Percentiles rank a stretch among this genome's conserved stretches.
phyloP scores from a whole-genome alignment of 1,139 yeast genomes.

The Diutina mesorugosa region DNA sequence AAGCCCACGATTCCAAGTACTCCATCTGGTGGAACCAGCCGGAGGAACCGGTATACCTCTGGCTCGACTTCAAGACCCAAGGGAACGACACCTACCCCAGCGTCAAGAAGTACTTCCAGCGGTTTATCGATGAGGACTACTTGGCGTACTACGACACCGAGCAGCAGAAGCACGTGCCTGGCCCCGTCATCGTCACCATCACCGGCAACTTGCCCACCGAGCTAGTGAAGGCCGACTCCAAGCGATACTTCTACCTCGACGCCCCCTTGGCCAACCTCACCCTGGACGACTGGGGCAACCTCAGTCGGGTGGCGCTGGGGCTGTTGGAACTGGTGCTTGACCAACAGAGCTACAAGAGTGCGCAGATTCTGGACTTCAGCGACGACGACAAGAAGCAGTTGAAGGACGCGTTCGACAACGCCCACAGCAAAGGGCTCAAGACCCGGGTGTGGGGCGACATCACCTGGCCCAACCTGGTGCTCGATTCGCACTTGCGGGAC shows the following conservation, averaged over 20 bases:
- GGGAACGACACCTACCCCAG: slow-evolving; percentile 19
- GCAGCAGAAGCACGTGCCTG: slow-evolving; percentile 13
- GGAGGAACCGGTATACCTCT: slow-evolving; percentile 24
- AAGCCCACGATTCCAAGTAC: slow-evolving; percentile 9
- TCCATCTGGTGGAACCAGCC: slow-evolving; percentile 28
- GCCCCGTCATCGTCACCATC: slow-evolving; percentile 26
- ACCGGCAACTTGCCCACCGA: slow-evolving; percentile 30
- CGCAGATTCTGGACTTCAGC: slow-evolving; percentile 9
- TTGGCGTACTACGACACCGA: slow-evolving; percentile 21
- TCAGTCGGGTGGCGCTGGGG: slow-evolving; percentile 24
- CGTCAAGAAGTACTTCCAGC: slow-evolving; percentile 16
- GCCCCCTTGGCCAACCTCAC: slow-evolving; percentile 21
- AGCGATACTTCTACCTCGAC: slow-evolving; percentile 24
- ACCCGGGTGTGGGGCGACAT: slow-evolving; percentile 34
- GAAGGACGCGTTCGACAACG: slow-evolving; percentile 13
- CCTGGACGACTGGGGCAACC: slow-evolving; percentile 12
- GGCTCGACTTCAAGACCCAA: slow-evolving; percentile 31
- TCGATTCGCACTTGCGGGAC: slow-evolving; percentile 16
- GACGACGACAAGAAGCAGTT: slow-evolving; percentile 12
- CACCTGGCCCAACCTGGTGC: slow-evolving; percentile 23
- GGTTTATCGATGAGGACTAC: slow-evolving; percentile 20
- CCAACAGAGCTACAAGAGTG: slow-evolving; percentile 8
- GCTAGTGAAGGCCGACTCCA: slow-evolving; percentile 12
- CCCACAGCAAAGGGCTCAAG: slow-evolving; percentile 23
- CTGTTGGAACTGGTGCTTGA: slow-evolving; percentile 21